Conservation (phyloP, 2,329 filamentous ascomycete genomes). For the Lachnellula subtilissima region DNA sequence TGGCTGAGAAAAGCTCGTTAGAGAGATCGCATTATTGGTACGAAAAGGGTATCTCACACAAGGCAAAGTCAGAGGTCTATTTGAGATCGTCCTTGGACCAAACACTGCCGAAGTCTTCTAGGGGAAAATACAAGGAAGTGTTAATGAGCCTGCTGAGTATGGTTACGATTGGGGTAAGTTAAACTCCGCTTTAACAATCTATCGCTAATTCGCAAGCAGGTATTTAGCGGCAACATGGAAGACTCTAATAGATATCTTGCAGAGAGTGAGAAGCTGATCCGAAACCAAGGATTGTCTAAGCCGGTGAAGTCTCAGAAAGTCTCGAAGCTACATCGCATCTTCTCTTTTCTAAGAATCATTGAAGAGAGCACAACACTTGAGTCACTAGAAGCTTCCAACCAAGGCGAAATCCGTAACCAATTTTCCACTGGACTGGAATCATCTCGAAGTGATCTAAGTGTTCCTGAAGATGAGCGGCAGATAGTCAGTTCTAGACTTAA, state of each 20-base stretch:
- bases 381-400: neutral
- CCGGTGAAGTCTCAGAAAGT: slow-evolving; percentile 14
- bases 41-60: slow-evolving; percentile 1
- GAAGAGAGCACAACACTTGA: slow-evolving; percentile 12
- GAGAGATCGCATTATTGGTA: slow-evolving; percentile 5
- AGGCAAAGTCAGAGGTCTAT: neutral
- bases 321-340: slow-evolving; percentile 14
- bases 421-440: neutral
- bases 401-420: neutral
- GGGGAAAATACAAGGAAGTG: slow-evolving; percentile 15
- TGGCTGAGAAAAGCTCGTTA: slow-evolving; percentile 1
- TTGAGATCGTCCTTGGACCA: slow-evolving; percentile 3
- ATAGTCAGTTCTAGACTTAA: neutral
- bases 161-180: slow-evolving; percentile 16
- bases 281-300: slow-evolving; percentile 8
- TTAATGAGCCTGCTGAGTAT: slow-evolving; percentile 14
- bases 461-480: neutral
- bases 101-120: slow-evolving; percentile 4
- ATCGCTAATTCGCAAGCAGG: neutral
- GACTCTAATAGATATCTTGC: slow-evolving; percentile 10
- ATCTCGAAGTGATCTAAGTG: neutral
- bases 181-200: neutral
- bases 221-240: slow-evolving; percentile 15
- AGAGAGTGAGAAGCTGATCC: slow-evolving; percentile 11
- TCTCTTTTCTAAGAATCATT: slow-evolving; percentile 15